These are phyloP conservation scores for Eimeria tenella DNA, from an alignment of 169 alveolate genomes.

Conservation along the genomic window DNA sequence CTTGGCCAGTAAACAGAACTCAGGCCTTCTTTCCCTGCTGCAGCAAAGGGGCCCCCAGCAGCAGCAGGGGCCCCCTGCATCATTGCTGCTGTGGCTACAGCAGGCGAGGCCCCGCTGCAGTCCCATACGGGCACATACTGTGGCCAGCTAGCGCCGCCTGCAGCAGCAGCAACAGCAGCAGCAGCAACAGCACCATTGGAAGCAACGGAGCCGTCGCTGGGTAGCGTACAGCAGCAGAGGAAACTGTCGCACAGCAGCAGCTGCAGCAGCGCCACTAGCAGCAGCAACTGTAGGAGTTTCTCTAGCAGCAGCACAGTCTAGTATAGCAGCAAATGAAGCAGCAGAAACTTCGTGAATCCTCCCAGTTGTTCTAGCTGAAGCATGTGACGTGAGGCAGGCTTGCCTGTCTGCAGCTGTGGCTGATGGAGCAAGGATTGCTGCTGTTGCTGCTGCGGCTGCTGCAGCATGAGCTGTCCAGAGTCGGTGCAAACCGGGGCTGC, in stretches of 20 bases:
- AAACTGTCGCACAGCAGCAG: too few relatives aligned
- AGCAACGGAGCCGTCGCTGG: too few relatives aligned
- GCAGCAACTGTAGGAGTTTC: not conserved
- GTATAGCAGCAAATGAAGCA: not conserved
- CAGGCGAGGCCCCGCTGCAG: slow-evolving; percentile 1
- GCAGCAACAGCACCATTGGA: too few relatives aligned
- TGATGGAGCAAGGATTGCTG: not conserved
- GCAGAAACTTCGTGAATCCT: not conserved
- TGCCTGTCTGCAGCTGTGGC: slow-evolving; percentile 33
- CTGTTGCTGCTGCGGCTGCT: slow-evolving; percentile 9
- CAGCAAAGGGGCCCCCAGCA: not conserved
- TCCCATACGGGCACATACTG: slow-evolving; percentile 31
- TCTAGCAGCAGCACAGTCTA: not conserved
- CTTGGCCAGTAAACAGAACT: not conserved
- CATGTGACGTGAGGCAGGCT: not conserved
- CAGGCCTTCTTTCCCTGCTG: not conserved
- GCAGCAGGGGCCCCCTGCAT: not conserved
- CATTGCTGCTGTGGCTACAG: slow-evolving; percentile 9
- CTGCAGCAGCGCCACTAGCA: not conserved
- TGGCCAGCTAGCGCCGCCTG: slow-evolving; percentile 5
- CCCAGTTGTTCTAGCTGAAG: not conserved
- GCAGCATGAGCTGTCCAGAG: not conserved
- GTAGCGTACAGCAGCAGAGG: not conserved
- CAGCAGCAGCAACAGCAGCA: slow-evolving; percentile 37
- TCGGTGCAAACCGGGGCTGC: not conserved